Percentiles rank a stretch among this genome's conserved stretches.
phyloP scores from a whole-genome alignment of 2,329 filamentous ascomycete genomes.

The Trichoderma harzianum region DNA sequence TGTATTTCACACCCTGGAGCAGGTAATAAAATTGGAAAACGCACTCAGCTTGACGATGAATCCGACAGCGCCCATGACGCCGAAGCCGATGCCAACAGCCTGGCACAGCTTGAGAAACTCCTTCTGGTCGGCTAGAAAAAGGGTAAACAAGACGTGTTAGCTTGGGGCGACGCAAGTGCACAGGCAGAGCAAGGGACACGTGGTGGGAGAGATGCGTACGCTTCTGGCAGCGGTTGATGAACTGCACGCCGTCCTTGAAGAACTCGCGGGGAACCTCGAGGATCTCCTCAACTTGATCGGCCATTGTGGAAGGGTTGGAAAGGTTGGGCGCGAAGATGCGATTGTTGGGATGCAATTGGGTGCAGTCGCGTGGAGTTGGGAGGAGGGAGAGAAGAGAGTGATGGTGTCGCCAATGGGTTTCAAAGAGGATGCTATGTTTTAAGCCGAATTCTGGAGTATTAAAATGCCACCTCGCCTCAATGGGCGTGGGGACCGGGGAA shows the following conservation, averaged over 20 bases:
- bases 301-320: slow-evolving; percentile 44
- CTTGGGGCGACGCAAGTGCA: not conserved
- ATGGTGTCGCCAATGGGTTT: slow-evolving; percentile 8
- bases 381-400: not conserved
- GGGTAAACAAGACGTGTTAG: not conserved
- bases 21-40: slow-evolving; percentile 24
- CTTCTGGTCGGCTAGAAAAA: slow-evolving; percentile 37
- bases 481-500: slow-evolving; percentile 1
- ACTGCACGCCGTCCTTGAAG: slow-evolving; percentile 58
- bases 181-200: not conserved
- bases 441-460: not conserved
- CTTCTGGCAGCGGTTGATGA: slow-evolving; percentile 61
- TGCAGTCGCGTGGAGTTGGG: not conserved
- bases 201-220: slow-evolving; percentile 39
- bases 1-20: not conserved
- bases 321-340: not conserved
- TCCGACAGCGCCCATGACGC: slow-evolving; percentile 68
- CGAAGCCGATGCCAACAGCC: slow-evolving; percentile 66
- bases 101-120: slow-evolving; percentile 47
- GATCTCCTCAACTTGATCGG: slow-evolving; percentile 67
- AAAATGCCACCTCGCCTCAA: slow-evolving; percentile 21
- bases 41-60: slow-evolving; percentile 68
- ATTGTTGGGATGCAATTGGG: not conserved
- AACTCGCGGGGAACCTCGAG: slow-evolving; percentile 67
- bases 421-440: not conserved